These are phyloP conservation scores for Plantago coronopus DNA, from an alignment of 305 asterid species.

Conservation along the genomic window DNA sequence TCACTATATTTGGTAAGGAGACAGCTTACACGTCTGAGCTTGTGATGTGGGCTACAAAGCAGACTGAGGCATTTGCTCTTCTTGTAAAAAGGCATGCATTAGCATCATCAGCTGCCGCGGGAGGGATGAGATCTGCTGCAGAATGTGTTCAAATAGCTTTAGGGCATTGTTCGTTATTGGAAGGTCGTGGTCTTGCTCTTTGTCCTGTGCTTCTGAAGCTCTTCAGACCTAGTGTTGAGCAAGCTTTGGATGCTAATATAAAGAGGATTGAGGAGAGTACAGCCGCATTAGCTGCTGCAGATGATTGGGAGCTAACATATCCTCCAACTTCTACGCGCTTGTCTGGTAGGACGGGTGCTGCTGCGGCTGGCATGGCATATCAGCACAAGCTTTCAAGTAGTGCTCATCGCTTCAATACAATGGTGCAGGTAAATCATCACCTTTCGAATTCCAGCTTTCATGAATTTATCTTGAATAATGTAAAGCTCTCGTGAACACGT, in stretches of 20 bases:
- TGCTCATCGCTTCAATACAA: slow-evolving; percentile 87
- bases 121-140: slow-evolving; percentile 98
- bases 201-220: slow-evolving; percentile 88
- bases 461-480: slow-evolving; percentile 12
- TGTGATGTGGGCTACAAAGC: slow-evolving; percentile 98
- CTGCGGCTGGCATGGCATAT: slow-evolving; percentile 42
- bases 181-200: slow-evolving; percentile 93
- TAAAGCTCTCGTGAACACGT: slow-evolving; percentile 15
- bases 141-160: slow-evolving; percentile 98
- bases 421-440: slow-evolving; percentile 77
- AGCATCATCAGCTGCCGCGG: slow-evolving; percentile 98
- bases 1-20: slow-evolving; percentile 81
- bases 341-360: slow-evolving; percentile 57
- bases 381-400: slow-evolving; percentile 93
- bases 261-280: slow-evolving; percentile 97
- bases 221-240: slow-evolving; percentile 97
- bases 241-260: slow-evolving; percentile 92
- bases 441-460: slow-evolving; percentile 17
- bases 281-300: slow-evolving; percentile 97
- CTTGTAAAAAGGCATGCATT: slow-evolving; percentile 92
- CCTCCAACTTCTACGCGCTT: slow-evolving; percentile 64
- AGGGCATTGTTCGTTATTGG: slow-evolving; percentile 92
- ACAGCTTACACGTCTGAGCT: slow-evolving; percentile 89
- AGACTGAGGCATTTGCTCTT: slow-evolving; percentile 79
- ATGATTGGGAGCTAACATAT: slow-evolving; percentile 88